A percentile compares a stretch with the other conserved stretches of the same genome.
These are phyloP conservation scores for Blumeria graminis DNA, from an alignment of 2,329 filamentous ascomycete genomes.

Conservation along the genomic window DNA sequence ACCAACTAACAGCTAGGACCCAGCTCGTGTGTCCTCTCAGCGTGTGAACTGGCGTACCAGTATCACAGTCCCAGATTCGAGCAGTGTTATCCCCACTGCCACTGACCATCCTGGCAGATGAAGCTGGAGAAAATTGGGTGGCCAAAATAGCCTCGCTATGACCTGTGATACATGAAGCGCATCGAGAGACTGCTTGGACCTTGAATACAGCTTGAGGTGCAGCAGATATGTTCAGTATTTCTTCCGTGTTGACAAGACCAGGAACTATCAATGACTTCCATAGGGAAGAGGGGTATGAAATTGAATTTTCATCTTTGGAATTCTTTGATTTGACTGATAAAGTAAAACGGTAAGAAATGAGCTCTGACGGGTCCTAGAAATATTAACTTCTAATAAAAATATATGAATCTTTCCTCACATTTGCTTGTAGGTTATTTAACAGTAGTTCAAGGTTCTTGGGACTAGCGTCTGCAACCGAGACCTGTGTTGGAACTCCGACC, in stretches of 20 bases:
- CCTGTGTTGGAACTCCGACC: conserved; percentile 36
- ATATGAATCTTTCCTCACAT: conserved; percentile 23
- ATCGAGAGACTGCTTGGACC: conserved; percentile 75
- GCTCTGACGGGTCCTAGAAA: conserved; percentile 29
- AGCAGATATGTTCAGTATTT: conserved; percentile 25
- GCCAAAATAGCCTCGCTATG: conserved; percentile 81
- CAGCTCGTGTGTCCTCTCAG: conserved; percentile 72
- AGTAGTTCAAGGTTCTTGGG: conserved; percentile 78
- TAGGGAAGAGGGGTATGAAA: conserved; percentile 14
- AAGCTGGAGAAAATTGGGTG: conserved; percentile 61
- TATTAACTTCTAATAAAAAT: background rate
- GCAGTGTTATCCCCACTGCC: conserved; percentile 83
- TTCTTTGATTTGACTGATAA: conserved; percentile 21
- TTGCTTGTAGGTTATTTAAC: conserved; percentile 60
- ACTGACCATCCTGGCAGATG: conserved; percentile 56
- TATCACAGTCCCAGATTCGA: conserved; percentile 84
- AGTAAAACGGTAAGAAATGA: conserved; percentile 42
- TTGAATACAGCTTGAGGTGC: conserved; percentile 81
- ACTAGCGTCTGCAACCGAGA: conserved; percentile 62
- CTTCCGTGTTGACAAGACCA: conserved; percentile 15
- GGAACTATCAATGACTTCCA: conserved; percentile 24
- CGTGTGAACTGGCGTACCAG: conserved; percentile 67
- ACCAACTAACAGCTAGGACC: conserved; percentile 75
- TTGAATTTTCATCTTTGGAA: conserved; percentile 17
- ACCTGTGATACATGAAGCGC: conserved; percentile 68